Conservation (phyloP, 768 basidiomycete species). For the Leccinum aurantiacum region DNA sequence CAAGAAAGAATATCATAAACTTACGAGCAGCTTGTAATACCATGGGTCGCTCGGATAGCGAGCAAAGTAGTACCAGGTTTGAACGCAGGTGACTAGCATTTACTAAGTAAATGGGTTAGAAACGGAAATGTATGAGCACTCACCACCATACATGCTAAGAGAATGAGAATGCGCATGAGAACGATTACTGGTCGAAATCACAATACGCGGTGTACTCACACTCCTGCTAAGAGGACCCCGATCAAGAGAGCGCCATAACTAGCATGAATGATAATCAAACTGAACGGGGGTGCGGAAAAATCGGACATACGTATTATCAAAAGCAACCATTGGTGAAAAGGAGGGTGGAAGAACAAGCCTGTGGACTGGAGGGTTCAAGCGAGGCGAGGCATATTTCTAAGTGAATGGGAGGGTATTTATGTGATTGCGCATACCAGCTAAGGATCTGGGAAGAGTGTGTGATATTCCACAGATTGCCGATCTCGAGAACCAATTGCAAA, state of each 20-base stretch:
- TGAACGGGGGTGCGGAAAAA: background rate
- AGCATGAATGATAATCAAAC: background rate
- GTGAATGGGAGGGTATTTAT: conserved; percentile 7
- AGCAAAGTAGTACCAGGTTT: conserved; percentile 56
- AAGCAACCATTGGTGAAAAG: conserved; percentile 6
- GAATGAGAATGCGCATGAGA: conserved; percentile 4
- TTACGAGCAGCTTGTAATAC: conserved; percentile 47
- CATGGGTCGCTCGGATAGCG: conserved; percentile 49
- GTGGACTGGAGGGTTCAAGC: background rate
- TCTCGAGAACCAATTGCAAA: background rate
- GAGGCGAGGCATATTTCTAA: background rate
- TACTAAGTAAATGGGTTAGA: background rate
- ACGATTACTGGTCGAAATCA: background rate
- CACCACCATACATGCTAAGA: conserved; percentile 52
- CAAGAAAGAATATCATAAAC: conserved; percentile 10
- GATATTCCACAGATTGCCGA: background rate
- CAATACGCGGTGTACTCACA: conserved; percentile 36
- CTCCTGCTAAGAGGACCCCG: conserved; percentile 47
- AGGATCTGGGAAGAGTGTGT: background rate
- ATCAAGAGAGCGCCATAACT: conserved; percentile 55
- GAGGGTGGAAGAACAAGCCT: background rate
- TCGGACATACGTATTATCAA: conserved; percentile 37
- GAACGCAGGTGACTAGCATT: conserved; percentile 50
- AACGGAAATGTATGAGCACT: conserved; percentile 2
- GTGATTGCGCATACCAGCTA: background rate